phyloP scores from a whole-genome alignment of 2,329 filamentous ascomycete genomes.

The Parafenestella ontariensis region DNA sequence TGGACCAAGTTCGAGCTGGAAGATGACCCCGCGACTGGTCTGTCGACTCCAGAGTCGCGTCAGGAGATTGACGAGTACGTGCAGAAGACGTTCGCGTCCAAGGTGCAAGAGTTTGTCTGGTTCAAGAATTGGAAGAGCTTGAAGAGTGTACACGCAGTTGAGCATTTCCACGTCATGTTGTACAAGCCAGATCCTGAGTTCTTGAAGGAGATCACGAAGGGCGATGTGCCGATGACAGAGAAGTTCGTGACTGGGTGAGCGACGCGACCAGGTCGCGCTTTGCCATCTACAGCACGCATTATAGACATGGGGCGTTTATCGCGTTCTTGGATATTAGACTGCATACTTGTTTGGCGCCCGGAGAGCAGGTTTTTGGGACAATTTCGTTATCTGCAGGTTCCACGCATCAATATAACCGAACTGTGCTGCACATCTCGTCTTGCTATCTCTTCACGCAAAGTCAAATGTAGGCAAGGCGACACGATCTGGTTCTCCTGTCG shows the following conservation, averaged over 20 bases:
- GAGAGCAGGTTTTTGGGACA: background rate
- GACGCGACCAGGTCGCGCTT: background rate
- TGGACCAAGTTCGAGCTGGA: slow-evolving; percentile 90
- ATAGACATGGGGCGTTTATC: slow-evolving; percentile 16
- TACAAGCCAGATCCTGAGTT: slow-evolving; percentile 76
- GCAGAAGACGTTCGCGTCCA: slow-evolving; percentile 66
- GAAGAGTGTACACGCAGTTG: slow-evolving; percentile 85
- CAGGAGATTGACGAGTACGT: slow-evolving; percentile 75
- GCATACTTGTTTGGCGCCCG: background rate
- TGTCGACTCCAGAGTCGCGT: slow-evolving; percentile 70
- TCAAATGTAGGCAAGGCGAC: background rate
- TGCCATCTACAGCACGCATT: background rate
- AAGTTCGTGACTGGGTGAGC: slow-evolving; percentile 20
- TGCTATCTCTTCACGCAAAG: background rate
- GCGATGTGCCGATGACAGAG: slow-evolving; percentile 69
- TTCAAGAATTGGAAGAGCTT: slow-evolving; percentile 91
- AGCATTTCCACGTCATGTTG: slow-evolving; percentile 96
- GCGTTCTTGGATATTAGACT: background rate
- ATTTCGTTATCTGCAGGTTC: background rate
- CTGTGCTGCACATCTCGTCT: background rate
- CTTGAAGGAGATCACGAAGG: slow-evolving; percentile 72
- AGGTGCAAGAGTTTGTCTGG: slow-evolving; percentile 67
- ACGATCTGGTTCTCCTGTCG: slow-evolving; percentile 10
- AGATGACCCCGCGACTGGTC: slow-evolving; percentile 70
- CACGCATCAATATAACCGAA: background rate